Evolutionary conservation across 2,329 filamentous ascomycete species (phyloP), one percentile per base, ranked within the genome.

Genomic region (Allantophomopsis cytisporea): DNA sequence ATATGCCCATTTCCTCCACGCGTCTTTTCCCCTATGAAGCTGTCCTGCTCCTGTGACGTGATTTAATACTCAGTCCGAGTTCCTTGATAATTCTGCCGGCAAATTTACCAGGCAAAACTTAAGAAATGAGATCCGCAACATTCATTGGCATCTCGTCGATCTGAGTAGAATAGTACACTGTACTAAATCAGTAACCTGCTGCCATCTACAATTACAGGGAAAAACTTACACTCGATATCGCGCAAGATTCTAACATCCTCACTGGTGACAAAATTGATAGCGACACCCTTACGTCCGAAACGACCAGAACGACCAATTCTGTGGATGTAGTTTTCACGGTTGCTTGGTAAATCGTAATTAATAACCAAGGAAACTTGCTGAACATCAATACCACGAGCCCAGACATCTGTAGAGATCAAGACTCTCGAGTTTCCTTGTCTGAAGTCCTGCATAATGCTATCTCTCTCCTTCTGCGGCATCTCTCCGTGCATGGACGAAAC

Each of bases 301-400:
- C 91, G 78, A 52, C 91, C 91, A 58, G 85, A 91, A 58, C 91
- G 80, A 58, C 91, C 91, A 54, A 98, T 98, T 52, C 91, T 82
- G 69, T 98, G 91, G 62, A 98, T 96, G 64, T 98, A 98, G 68
- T 98, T 98, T 66, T 98, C 91, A 72, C 91, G 87, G 64, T 98
- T 96, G 64, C 83, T 91, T 3, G 91, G 91, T 43, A 98, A 70
- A 60, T 98, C 91, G 62, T 98, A 98, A 69, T 98, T 98, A 71
- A 98, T 98, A 45, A 98, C 91, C 55, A 98, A 68, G 45, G 84
- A 93, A 53, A 98, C 91, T 62, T 98, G 91, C 65, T 98, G 91
- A 37, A 98, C 91, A 58, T 98, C 91, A 62, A 98, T 98, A 66
- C 91, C 91, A 59, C 91, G 83, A 41, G 91, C 91, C 87, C 89